These are phyloP conservation scores for Hanseniaspora nectarophila DNA, from an alignment of 805 yeast genomes.

Conservation along the genomic window DNA sequence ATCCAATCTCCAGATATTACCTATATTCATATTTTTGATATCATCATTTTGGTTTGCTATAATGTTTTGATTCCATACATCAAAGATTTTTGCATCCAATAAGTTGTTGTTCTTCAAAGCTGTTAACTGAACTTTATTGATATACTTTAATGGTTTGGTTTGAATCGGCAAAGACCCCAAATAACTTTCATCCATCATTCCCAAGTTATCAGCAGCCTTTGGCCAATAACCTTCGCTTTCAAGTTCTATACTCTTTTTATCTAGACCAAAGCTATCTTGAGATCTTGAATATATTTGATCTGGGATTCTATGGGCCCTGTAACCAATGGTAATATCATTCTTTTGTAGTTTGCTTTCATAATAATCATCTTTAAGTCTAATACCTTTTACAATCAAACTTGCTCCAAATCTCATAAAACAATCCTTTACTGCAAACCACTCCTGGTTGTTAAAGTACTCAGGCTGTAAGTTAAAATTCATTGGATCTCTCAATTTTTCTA, in stretches of 20 bases:
- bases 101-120: constrained; percentile 2
- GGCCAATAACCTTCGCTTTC: not conserved
- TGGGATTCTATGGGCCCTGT: not conserved
- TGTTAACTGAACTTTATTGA: constrained; percentile 9
- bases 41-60: constrained; percentile 3
- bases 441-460: constrained; percentile 7
- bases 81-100: not conserved
- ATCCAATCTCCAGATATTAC: constrained; percentile 14
- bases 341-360: constrained; percentile 21
- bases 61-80: constrained; percentile 9
- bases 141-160: constrained; percentile 5
- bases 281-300: constrained; percentile 21
- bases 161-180: constrained; percentile 4
- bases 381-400: constrained; percentile 35
- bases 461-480: not conserved
- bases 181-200: not conserved
- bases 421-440: constrained; percentile 32
- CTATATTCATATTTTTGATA: constrained; percentile 10
- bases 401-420: constrained; percentile 43
- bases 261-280: not conserved
- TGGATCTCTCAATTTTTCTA: not conserved
- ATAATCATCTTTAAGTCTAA: constrained; percentile 42
- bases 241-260: constrained; percentile 14
- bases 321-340: not conserved
- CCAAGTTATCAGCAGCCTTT: not conserved